Evolutionary conservation across 2,329 filamentous ascomycete species (phyloP).

Genomic region (Chaetomiaceae sp.): DNA sequence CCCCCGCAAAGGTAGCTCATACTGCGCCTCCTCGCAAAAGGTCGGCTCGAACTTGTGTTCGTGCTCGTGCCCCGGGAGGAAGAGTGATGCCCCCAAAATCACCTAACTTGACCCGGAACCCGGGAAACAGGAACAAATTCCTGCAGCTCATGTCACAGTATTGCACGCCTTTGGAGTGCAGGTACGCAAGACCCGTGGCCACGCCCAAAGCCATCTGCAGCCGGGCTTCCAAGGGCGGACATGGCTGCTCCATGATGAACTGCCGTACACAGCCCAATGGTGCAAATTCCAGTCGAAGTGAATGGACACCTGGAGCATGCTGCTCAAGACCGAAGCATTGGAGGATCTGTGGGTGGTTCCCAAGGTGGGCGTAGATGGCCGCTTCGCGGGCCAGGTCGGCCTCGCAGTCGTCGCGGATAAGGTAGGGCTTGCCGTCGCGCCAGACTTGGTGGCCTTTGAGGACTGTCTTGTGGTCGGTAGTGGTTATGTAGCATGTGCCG

Average conservation of each 20-base stretch:
- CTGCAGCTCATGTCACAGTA: background rate
- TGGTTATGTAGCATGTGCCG: no score
- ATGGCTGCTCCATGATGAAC: background rate
- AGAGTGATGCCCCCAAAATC: conserved; percentile 6
- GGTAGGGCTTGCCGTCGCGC: background rate
- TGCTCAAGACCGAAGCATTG: conserved; percentile 3
- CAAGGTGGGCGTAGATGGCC: conserved; percentile 5
- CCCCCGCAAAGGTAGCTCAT: conserved; percentile 1
- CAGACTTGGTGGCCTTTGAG: conserved; percentile 10
- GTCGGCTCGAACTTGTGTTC: background rate
- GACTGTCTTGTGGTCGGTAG: conserved; percentile 9
- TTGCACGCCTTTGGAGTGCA: background rate
- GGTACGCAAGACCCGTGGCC: background rate
- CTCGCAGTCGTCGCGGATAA: background rate
- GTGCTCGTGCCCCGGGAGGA: no score
- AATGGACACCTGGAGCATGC: conserved; percentile 1
- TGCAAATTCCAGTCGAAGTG: background rate
- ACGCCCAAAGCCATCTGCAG: conserved; percentile 1
- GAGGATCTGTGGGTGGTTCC: conserved; percentile 1
- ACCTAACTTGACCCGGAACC: conserved; percentile 3
- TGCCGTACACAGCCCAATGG: background rate
- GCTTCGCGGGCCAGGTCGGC: background rate
- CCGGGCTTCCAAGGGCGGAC: background rate
- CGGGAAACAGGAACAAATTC: conserved; percentile 5
- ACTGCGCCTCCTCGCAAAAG: conserved; percentile 1